Conservation (phyloP, 495 filamentous ascomycete species). For the Penicillium bialowiezense region DNA sequence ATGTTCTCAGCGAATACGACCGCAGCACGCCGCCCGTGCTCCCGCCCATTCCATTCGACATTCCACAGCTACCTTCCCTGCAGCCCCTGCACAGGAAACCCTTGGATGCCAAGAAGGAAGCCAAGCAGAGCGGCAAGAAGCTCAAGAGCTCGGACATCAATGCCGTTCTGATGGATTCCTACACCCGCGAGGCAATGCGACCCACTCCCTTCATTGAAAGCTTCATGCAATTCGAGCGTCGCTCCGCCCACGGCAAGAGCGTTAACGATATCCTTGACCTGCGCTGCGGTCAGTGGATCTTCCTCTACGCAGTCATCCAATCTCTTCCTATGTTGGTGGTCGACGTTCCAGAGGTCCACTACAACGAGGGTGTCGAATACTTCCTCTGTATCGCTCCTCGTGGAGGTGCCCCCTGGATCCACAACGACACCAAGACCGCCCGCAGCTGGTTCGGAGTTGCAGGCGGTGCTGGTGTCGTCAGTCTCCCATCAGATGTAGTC, state of each 20-base stretch:
- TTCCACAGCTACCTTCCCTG: constrained; percentile 72
- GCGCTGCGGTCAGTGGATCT: constrained; percentile 87
- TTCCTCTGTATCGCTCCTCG: constrained; percentile 92
- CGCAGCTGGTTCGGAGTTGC: constrained; percentile 80
- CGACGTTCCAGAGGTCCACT: constrained; percentile 77
- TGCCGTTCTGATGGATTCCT: constrained; percentile 67
- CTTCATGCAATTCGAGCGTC: constrained; percentile 81
- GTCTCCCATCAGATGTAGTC: constrained; percentile 76
- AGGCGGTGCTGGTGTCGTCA: constrained; percentile 67
- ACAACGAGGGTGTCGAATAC: constrained; percentile 83
- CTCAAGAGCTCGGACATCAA: constrained; percentile 76
- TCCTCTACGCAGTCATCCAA: constrained; percentile 89
- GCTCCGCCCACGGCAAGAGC: constrained; percentile 66
- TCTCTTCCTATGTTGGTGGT: constrained; percentile 85
- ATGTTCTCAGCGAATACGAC: constrained; percentile 81
- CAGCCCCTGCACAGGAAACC: constrained; percentile 57
- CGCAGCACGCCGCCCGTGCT: constrained; percentile 81
- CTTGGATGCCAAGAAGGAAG: constrained; percentile 66
- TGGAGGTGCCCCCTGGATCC: constrained; percentile 80
- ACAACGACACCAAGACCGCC: constrained; percentile 61
- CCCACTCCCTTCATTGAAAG: constrained; percentile 68
- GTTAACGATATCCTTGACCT: constrained; percentile 72
- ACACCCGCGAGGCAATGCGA: constrained; percentile 67
- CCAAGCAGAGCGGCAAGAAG: constrained; percentile 61
- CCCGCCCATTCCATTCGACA: constrained; percentile 88